A percentile compares a stretch with the other conserved stretches of the same genome.
These are phyloP conservation scores for Adiantum capillusveneris DNA, from an alignment of 75 land plant genomes.

Conservation along the genomic window DNA sequence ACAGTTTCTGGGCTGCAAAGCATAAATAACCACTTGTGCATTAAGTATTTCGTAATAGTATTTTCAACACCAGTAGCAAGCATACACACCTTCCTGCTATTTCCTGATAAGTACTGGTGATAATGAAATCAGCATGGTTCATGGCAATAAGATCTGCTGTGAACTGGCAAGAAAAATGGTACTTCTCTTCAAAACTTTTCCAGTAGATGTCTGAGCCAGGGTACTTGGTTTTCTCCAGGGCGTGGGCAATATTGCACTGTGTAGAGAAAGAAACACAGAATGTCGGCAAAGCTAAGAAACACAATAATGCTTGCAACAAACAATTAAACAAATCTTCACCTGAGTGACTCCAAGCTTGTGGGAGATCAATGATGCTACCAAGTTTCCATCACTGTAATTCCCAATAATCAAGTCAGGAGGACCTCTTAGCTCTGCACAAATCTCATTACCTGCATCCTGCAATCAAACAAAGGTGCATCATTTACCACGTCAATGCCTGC, in stretches of 20 bases:
- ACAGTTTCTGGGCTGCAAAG: conserved; percentile 47
- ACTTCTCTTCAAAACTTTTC: conserved; percentile 58
- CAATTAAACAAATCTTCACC: conserved; percentile 33
- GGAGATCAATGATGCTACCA: conserved; percentile 61
- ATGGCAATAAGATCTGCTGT: conserved; percentile 75
- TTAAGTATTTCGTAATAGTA: too few species aligned
- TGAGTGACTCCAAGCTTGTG: conserved; percentile 52
- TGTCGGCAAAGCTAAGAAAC: too few species aligned
- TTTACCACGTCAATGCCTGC: too few species aligned
- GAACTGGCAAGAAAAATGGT: conserved; percentile 75
- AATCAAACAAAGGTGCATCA: too few species aligned
- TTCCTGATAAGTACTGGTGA: conserved; percentile 75
- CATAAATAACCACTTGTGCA: too few species aligned
- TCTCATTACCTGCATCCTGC: conserved; percentile 54
- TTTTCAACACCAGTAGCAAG: too few species aligned
- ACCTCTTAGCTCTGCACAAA: conserved; percentile 46
- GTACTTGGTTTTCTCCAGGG: conserved; percentile 77
- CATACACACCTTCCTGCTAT: conserved; percentile 62
- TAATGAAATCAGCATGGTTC: conserved; percentile 73
- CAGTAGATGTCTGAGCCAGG: conserved; percentile 77
- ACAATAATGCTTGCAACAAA: too few species aligned
- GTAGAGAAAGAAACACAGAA: neutral
- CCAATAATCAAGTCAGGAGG: conserved; percentile 69
- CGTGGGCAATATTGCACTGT: conserved; percentile 75
- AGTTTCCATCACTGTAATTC: conserved; percentile 75